Percentiles rank a stretch among this genome's conserved stretches.
Conservation (phyloP, 2,329 filamentous ascomycete genomes). For the Xylaria sp. region DNA sequence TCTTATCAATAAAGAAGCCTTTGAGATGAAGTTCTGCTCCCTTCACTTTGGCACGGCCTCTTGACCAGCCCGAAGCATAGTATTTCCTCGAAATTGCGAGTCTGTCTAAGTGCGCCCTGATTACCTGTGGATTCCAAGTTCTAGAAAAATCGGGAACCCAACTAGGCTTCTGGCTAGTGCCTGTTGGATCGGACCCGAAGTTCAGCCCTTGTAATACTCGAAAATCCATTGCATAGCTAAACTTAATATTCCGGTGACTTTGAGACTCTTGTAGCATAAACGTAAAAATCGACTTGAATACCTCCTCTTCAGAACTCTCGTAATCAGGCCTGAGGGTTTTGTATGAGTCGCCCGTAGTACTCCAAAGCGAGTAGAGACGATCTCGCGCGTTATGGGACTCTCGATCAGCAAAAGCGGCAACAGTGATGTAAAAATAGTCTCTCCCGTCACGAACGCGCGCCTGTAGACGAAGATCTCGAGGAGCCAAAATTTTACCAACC, state of each 20-base stretch:
- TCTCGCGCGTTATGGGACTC: neutral
- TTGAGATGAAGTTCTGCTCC: neutral
- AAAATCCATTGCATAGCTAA: neutral
- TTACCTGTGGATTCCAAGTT: neutral
- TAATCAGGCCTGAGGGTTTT: neutral
- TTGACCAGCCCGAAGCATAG: neutral
- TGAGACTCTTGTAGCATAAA: neutral
- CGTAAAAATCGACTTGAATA: neutral
- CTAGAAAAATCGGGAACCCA: neutral
- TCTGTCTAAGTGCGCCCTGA: neutral
- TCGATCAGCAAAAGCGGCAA: neutral
- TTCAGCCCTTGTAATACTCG: neutral
- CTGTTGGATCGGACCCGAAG: neutral
- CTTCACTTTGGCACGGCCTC: neutral
- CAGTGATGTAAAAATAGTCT: neutral
- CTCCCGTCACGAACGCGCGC: neutral
- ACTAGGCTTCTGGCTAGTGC: neutral
- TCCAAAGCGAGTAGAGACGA: neutral
- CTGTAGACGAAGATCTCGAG: neutral
- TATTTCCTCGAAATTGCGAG: neutral
- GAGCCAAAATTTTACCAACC: neutral
- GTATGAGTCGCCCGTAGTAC: neutral
- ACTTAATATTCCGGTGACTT: neutral
- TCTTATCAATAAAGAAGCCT: neutral
- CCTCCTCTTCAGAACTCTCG: neutral